These are phyloP conservation scores for Galerina marginata DNA, from an alignment of 768 basidiomycete genomes.

Conservation along the genomic window DNA sequence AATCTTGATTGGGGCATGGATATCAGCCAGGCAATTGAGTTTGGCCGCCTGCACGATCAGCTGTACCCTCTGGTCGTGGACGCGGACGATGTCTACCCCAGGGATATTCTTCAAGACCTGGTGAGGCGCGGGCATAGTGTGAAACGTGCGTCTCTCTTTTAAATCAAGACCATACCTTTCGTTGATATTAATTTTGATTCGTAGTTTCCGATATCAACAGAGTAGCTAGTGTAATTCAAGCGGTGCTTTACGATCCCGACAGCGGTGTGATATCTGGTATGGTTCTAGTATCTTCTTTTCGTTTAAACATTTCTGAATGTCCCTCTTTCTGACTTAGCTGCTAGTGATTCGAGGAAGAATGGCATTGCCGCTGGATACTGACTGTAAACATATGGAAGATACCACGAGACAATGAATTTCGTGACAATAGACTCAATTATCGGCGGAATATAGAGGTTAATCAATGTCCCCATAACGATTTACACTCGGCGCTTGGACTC, in stretches of 20 bases:
- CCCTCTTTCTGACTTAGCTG: constrained; percentile 51
- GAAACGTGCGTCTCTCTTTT: constrained; percentile 47
- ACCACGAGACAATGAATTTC: neutral
- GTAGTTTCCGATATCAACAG: constrained; percentile 70
- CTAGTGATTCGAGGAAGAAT: constrained; percentile 91
- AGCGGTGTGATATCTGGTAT: constrained; percentile 69
- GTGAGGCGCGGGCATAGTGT: constrained; percentile 72
- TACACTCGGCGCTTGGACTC: too few species aligned
- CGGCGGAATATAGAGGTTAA: too few species aligned
- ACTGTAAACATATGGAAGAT: constrained; percentile 36
- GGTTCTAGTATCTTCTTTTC: constrained; percentile 27
- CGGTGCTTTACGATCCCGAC: constrained; percentile 45
- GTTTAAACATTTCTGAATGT: constrained; percentile 1
- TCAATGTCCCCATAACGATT: too few species aligned
- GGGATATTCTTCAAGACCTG: constrained; percentile 60
- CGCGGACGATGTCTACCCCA: constrained; percentile 66
- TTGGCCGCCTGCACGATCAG: constrained; percentile 85
- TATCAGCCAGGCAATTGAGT: constrained; percentile 82
- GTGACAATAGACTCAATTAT: too few species aligned
- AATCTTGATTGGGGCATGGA: constrained; percentile 86
- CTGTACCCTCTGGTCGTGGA: constrained; percentile 70
- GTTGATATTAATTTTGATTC: neutral
- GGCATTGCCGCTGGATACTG: constrained; percentile 88
- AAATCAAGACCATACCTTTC: neutral
- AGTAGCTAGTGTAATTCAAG: constrained; percentile 79